A percentile compares a stretch with the other conserved stretches of the same genome.
These are phyloP conservation scores for Candida sojae DNA, from an alignment of 1,139 yeast species.

Conservation along the genomic window DNA sequence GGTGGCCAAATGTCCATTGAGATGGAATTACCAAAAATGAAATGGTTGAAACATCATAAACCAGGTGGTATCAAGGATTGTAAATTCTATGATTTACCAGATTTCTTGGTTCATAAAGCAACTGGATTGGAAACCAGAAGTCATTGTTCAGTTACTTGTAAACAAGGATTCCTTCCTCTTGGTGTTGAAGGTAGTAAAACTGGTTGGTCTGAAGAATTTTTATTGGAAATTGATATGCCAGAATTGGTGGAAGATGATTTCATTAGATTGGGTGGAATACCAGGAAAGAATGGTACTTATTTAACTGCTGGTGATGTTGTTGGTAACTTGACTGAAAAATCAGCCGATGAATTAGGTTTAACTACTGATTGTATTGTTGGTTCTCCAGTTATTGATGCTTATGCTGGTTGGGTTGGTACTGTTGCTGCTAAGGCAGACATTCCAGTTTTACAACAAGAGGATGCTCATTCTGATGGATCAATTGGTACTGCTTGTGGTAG, in stretches of 20 bases:
- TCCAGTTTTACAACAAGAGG: conserved; percentile 43
- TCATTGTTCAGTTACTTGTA: conserved; percentile 88
- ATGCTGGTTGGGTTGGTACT: conserved; percentile 98
- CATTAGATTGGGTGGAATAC: conserved; percentile 80
- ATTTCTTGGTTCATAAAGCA: conserved; percentile 86
- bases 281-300: conserved; percentile 69
- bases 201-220: conserved; percentile 89
- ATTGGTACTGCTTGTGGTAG: conserved; percentile 74
- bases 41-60: conserved; percentile 90
- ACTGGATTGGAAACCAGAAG: conserved; percentile 86
- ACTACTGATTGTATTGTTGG: conserved; percentile 83
- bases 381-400: conserved; percentile 95
- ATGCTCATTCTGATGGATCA: conserved; percentile 30
- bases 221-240: conserved; percentile 64
- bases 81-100: conserved; percentile 91
- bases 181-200: conserved; percentile 84
- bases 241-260: conserved; percentile 81
- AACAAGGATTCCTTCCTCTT: conserved; percentile 90
- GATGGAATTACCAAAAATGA: conserved; percentile 96
- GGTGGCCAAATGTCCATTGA: conserved; percentile 98
- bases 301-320: conserved; percentile 87
- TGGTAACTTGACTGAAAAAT: conserved; percentile 62
- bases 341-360: conserved; percentile 87
- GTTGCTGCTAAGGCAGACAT: conserved; percentile 82
- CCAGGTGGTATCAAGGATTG: conserved; percentile 66